Evolutionary conservation across 495 filamentous ascomycete genomes (phyloP).

Genomic region (Penicillium soppii): DNA sequence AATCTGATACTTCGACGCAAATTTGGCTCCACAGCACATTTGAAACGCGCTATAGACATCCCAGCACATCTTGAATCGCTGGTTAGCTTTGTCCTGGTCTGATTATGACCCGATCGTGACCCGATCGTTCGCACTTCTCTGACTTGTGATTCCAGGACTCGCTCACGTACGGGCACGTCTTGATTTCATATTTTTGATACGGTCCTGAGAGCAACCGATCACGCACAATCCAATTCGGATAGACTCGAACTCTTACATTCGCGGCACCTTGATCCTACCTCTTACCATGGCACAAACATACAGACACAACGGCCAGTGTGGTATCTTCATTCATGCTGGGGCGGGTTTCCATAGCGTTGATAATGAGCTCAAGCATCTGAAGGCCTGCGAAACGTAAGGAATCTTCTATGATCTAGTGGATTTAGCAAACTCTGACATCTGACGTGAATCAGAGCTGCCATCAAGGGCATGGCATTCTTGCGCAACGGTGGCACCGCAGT

Average conservation of each 20-base stretch:
- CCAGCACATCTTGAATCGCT: no score
- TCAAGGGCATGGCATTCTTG: conserved; percentile 74
- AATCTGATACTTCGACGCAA: no score
- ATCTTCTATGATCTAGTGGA: neutral
- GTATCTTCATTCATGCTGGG: conserved; percentile 94
- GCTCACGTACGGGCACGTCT: no score
- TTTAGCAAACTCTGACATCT: neutral
- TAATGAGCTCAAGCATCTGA: conserved; percentile 80
- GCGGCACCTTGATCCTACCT: neutral
- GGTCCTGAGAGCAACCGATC: no score
- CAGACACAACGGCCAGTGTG: conserved; percentile 48
- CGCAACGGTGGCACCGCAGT: conserved; percentile 74
- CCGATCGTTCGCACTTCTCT: no score
- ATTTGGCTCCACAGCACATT: no score
- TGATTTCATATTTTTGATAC: no score
- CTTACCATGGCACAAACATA: conserved; percentile 30
- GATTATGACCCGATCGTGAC: no score
- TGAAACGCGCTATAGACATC: no score
- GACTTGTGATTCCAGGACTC: no score
- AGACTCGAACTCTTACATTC: neutral
- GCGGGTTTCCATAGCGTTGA: conserved; percentile 88
- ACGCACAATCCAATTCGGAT: neutral
- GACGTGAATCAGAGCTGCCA: conserved; percentile 63
- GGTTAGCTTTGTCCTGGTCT: no score
- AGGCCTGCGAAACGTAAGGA: conserved; percentile 81